phyloP scores from a whole-genome alignment of 2,329 filamentous ascomycete species.

The Diaporthe eres region DNA sequence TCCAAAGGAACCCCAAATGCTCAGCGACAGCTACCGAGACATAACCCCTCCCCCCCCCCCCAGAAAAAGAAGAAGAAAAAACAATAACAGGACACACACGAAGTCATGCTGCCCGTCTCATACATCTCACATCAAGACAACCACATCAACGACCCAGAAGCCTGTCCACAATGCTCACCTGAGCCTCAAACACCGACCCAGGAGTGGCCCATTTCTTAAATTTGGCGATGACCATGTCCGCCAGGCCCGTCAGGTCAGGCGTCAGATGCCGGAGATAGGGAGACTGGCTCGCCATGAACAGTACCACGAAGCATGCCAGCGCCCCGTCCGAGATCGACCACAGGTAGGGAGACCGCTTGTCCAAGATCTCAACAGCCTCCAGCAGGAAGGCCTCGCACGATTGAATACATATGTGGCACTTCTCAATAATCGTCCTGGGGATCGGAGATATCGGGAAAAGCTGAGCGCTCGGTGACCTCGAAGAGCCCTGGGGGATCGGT shows the following conservation, averaged over 20 bases:
- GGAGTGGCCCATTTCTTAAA: conserved; percentile 51
- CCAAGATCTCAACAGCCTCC: conserved; percentile 53
- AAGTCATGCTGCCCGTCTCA: background rate
- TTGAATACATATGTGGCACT: conserved; percentile 52
- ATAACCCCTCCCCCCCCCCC: background rate
- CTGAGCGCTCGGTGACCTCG: conserved; percentile 24
- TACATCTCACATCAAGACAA: background rate
- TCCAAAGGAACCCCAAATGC: background rate
- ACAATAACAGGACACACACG: background rate
- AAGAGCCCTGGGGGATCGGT: conserved; percentile 20
- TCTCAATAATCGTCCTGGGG: conserved; percentile 51
- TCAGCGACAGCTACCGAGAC: background rate
- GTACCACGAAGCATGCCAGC: conserved; percentile 52
- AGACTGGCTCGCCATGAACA: conserved; percentile 52
- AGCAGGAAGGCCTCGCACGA: conserved; percentile 54
- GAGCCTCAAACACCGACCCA: conserved; percentile 51
- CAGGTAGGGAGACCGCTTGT: conserved; percentile 54
- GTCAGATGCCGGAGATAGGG: conserved; percentile 48
- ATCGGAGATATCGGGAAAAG: conserved; percentile 24
- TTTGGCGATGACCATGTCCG: conserved; percentile 48
- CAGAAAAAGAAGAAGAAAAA: too few species aligned
- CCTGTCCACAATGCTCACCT: conserved; percentile 47
- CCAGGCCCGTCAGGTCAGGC: conserved; percentile 49
- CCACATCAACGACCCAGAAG: conserved; percentile 13
- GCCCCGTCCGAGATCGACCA: conserved; percentile 55